Evolutionary conservation across 2,329 filamentous ascomycete species (phyloP).

Genomic region (Allantophomopsis cytisporea): DNA sequence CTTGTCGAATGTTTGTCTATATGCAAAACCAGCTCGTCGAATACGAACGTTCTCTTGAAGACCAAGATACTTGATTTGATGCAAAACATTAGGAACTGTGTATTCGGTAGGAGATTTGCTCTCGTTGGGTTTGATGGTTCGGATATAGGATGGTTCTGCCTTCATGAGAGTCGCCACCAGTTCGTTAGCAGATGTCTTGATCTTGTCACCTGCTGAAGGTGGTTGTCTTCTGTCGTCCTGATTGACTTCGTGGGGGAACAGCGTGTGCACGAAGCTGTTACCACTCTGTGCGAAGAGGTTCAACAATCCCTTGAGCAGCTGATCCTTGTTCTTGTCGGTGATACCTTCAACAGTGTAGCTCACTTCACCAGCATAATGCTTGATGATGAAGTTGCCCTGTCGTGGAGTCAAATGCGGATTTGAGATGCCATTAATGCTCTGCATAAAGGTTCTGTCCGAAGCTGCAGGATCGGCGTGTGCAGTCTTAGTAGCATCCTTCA

Average conservation of each 20-base stretch:
- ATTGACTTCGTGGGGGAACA: constrained; percentile 90
- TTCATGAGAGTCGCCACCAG: constrained; percentile 94
- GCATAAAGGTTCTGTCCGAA: constrained; percentile 92
- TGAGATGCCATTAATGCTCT: constrained; percentile 78
- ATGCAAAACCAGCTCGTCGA: constrained; percentile 89
- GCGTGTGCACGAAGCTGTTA: constrained; percentile 72
- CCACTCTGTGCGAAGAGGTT: constrained; percentile 73
- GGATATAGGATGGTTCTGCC: constrained; percentile 92
- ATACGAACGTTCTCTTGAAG: constrained; percentile 99
- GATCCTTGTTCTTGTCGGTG: constrained; percentile 99
- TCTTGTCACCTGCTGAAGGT: constrained; percentile 91
- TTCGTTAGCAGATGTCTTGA: constrained; percentile 87
- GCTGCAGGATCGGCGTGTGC: constrained; percentile 90
- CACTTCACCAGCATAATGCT: constrained; percentile 97
- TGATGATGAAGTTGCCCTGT: constrained; percentile 95
- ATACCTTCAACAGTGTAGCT: constrained; percentile 90
- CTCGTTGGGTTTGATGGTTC: constrained; percentile 98
- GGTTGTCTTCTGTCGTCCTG: constrained; percentile 91
- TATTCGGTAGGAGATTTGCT: constrained; percentile 95
- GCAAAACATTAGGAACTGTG: constrained; percentile 80
- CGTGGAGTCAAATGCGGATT: constrained; percentile 85
- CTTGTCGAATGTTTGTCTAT: constrained; percentile 93
- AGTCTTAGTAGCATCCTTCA: constrained; percentile 98
- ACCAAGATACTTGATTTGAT: constrained; percentile 98
- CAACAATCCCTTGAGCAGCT: constrained; percentile 84